Percentiles rank a stretch among this genome's conserved stretches.
These are phyloP conservation scores for Lentinula aciculospora DNA, from an alignment of 768 basidiomycete genomes.

Conservation along the genomic window DNA sequence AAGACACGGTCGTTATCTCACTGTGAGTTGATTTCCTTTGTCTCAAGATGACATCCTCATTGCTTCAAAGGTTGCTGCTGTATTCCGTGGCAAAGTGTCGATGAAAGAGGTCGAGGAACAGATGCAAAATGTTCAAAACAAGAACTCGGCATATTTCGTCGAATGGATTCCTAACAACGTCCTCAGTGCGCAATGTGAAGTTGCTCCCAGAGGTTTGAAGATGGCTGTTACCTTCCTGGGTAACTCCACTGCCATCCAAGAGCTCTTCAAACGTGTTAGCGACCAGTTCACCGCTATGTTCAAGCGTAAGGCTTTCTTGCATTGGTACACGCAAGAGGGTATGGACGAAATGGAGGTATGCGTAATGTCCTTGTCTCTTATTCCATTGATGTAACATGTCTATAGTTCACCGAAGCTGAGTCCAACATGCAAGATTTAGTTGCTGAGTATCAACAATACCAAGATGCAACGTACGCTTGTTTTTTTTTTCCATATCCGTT, in stretches of 20 bases:
- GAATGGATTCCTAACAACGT: constrained; percentile 99
- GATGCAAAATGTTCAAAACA: constrained; percentile 96
- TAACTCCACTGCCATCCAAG: constrained; percentile 96
- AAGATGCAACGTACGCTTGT: constrained; percentile 79
- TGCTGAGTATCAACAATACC: constrained; percentile 96
- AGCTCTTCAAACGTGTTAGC: constrained; percentile 97
- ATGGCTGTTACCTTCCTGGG: constrained; percentile 98
- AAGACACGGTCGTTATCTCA: constrained; percentile 94
- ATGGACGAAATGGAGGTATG: constrained; percentile 96
- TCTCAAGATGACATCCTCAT: neutral
- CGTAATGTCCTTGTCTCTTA: neutral
- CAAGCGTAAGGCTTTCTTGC: constrained; percentile 97
- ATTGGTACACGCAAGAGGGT: constrained; percentile 99
- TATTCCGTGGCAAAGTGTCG: constrained; percentile 99
- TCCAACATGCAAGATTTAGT: constrained; percentile 99
- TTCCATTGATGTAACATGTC: neutral
- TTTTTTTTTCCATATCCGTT: neutral
- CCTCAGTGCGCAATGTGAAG: constrained; percentile 96
- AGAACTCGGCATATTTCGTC: constrained; percentile 97
- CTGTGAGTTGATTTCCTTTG: constrained; percentile 41
- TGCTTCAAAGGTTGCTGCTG: constrained; percentile 66
- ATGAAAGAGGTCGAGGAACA: constrained; percentile 99
- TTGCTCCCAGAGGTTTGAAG: constrained; percentile 91
- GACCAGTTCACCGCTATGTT: constrained; percentile 99
- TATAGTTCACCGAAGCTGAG: constrained; percentile 93